These are phyloP conservation scores for Volvox reticuliferus DNA, from an alignment of 139 green algal species.

Conservation along the genomic window DNA sequence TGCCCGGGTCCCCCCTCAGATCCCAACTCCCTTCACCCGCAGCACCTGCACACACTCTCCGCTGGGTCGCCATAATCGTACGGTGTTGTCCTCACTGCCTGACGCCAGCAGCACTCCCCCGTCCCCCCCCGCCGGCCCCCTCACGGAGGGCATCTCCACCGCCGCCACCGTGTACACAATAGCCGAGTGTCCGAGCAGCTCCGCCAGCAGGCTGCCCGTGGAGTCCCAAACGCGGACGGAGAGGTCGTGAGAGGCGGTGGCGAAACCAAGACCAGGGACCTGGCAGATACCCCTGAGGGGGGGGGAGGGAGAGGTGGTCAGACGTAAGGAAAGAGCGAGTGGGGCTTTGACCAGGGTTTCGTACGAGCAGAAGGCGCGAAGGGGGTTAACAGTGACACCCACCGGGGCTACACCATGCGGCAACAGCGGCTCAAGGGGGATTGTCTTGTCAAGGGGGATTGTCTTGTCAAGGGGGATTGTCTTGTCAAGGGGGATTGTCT, in stretches of 20 bases:
- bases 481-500: too few species aligned
- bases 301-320: not conserved
- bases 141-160: not conserved
- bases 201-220: conserved; percentile 66
- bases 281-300: conserved; percentile 74
- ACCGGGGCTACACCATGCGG: too few species aligned
- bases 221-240: conserved; percentile 77
- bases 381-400: too few species aligned
- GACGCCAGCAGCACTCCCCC: conserved; percentile 62
- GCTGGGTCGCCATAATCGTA: conserved; percentile 78
- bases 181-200: conserved; percentile 88
- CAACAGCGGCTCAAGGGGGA: too few species aligned
- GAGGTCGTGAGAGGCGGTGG: conserved; percentile 94
- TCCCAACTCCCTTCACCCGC: not conserved
- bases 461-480: too few species aligned
- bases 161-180: conserved; percentile 87
- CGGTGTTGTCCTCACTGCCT: conserved; percentile 92
- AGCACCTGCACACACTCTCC: conserved; percentile 66
- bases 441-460: too few species aligned
- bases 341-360: too few species aligned
- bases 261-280: conserved; percentile 85
- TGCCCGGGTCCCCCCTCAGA: too few species aligned
- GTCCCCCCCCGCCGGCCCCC: not conserved
- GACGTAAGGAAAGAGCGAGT: not conserved
- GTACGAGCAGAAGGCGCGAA: too few species aligned